Evolutionary conservation across 2,329 filamentous ascomycete species (phyloP).

Genomic region (Cryphonectria naterciae): DNA sequence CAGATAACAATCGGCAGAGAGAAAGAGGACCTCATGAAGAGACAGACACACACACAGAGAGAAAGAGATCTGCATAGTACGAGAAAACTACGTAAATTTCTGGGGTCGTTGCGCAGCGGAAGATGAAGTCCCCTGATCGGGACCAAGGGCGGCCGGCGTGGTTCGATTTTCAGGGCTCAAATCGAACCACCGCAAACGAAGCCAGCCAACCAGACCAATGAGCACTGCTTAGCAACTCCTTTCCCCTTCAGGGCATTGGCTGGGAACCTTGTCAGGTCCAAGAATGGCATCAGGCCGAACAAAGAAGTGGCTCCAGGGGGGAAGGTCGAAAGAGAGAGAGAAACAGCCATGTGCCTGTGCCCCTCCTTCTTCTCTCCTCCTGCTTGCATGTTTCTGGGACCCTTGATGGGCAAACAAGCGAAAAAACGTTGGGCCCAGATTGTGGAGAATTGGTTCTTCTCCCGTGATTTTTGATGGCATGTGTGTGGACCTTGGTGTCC

Average conservation of each 20-base stretch:
- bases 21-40: not conserved
- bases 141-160: slow-evolving; percentile 14
- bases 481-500: not conserved
- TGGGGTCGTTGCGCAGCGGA: slow-evolving; percentile 18
- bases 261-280: not conserved
- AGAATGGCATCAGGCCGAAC: slow-evolving; percentile 10
- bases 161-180: slow-evolving; percentile 21
- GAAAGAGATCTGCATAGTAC: slow-evolving; percentile 10
- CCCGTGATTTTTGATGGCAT: not conserved
- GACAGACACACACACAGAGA: not conserved
- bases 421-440: not conserved
- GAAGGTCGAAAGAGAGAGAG: slow-evolving; percentile 9
- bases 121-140: slow-evolving; percentile 17
- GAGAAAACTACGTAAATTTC: not conserved
- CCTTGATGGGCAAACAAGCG: slow-evolving; percentile 1
- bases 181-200: slow-evolving; percentile 14
- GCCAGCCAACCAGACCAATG: slow-evolving; percentile 14
- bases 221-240: not conserved
- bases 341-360: not conserved
- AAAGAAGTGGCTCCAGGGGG: slow-evolving; percentile 9
- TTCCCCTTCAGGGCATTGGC: slow-evolving; percentile 17
- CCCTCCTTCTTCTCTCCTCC: not conserved
- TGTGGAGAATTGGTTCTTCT: not conserved
- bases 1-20: not conserved
- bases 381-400: not conserved